Conservation (phyloP, 148 eudicot genomes). For the Persicaria maculosa region DNA sequence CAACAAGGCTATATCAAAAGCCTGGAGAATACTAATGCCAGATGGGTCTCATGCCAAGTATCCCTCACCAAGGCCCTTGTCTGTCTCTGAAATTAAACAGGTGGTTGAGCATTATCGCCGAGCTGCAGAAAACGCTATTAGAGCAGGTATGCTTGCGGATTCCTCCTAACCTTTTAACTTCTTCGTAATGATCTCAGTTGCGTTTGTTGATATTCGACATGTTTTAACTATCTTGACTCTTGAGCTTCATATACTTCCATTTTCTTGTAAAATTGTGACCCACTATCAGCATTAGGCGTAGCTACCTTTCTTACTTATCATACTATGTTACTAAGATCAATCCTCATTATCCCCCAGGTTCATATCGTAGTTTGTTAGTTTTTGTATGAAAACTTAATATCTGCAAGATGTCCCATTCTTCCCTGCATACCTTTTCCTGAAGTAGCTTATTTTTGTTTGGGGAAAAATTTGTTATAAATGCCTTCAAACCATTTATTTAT, state of each 20-base stretch:
- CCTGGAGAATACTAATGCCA: constrained; percentile 84
- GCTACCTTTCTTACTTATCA: background rate
- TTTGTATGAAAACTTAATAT: too few species aligned
- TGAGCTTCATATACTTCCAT: background rate
- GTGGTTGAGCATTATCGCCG: constrained; percentile 61
- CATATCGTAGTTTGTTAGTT: background rate
- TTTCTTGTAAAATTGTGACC: background rate
- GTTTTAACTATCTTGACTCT: background rate
- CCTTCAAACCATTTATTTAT: background rate
- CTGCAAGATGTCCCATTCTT: too few species aligned
- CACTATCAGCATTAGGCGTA: background rate
- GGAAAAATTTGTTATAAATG: background rate
- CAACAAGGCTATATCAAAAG: constrained; percentile 60
- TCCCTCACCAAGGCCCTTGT: constrained; percentile 54
- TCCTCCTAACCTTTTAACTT: background rate
- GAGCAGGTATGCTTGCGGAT: constrained; percentile 46
- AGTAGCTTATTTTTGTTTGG: background rate
- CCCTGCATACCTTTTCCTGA: background rate
- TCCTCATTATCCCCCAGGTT: background rate
- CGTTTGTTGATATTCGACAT: background rate
- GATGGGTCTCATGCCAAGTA: constrained; percentile 52
- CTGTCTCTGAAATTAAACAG: constrained; percentile 40
- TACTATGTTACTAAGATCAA: background rate
- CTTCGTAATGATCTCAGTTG: background rate
- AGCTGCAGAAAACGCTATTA: constrained; percentile 76